These are phyloP conservation scores for Mucor velutinosus DNA, from an alignment of 371 early-diverging fungal genomes.

Conservation along the genomic window DNA sequence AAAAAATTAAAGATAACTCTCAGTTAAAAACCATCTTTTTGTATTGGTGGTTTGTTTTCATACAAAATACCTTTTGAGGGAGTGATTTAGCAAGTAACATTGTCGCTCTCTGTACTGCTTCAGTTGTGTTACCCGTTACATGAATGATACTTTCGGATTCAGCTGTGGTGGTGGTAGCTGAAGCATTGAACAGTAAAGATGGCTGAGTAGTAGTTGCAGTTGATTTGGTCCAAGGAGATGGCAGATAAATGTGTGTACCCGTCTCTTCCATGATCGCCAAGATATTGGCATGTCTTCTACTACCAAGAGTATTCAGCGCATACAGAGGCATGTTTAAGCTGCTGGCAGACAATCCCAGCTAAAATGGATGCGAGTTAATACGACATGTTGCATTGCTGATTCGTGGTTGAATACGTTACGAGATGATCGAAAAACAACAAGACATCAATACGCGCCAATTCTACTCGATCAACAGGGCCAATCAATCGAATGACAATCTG, in stretches of 20 bases:
- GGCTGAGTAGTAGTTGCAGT: not conserved
- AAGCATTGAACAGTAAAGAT: not conserved
- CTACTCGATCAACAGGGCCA: slow-evolving; percentile 17
- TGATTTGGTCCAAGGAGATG: slow-evolving; percentile 36
- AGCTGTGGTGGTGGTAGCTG: not conserved
- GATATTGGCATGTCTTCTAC: slow-evolving; percentile 29
- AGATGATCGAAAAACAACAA: slow-evolving; percentile 18
- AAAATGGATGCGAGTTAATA: not conserved
- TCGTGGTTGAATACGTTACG: slow-evolving; percentile 3
- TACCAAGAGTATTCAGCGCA: slow-evolving; percentile 12
- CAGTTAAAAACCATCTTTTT: not conserved
- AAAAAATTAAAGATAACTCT: not conserved
- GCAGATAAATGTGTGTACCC: slow-evolving; percentile 65
- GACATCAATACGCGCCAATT: slow-evolving; percentile 20
- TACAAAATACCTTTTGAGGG: slow-evolving; percentile 20
- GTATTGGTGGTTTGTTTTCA: not conserved
- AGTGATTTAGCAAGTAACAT: slow-evolving; percentile 16
- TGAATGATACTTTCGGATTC: slow-evolving; percentile 18
- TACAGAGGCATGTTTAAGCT: slow-evolving; percentile 16
- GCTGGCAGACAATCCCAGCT: slow-evolving; percentile 15
- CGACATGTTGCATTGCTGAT: not conserved
- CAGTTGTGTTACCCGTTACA: slow-evolving; percentile 20
- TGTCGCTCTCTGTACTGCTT: slow-evolving; percentile 20
- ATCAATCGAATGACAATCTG: slow-evolving; percentile 7
- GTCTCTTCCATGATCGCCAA: slow-evolving; percentile 68